A percentile compares a stretch with the other conserved stretches of the same genome.
These are phyloP conservation scores for Xylaria sp. DNA, from an alignment of 495 filamentous ascomycete genomes.

Conservation along the genomic window DNA sequence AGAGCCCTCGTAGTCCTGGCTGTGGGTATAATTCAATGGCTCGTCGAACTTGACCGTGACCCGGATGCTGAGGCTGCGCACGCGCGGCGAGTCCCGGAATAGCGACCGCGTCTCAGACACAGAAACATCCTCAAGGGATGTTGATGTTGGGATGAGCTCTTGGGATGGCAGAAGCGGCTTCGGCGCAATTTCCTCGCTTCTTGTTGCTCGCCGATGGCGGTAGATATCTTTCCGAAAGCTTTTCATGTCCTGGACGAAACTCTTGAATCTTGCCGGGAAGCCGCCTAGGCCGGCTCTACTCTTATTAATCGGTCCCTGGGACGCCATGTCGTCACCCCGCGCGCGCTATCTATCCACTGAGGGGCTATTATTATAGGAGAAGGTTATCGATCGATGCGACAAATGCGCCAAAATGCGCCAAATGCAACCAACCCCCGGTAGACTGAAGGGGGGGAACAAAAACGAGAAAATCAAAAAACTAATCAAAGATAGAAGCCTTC, in stretches of 20 bases:
- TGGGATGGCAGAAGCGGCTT: slow-evolving; percentile 21
- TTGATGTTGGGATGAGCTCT: slow-evolving; percentile 15
- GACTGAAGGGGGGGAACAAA: not conserved
- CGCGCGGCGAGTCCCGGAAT: slow-evolving; percentile 30
- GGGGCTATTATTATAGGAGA: not conserved
- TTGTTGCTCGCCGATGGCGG: slow-evolving; percentile 32
- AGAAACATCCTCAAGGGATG: slow-evolving; percentile 11
- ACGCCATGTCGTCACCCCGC: slow-evolving; percentile 12
- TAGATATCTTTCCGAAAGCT: slow-evolving; percentile 36
- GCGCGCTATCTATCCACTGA: not conserved
- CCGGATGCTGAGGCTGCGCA: slow-evolving; percentile 43
- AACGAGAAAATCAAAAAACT: too few relatives aligned
- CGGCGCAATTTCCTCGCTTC: slow-evolving; percentile 24
- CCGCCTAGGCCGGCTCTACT: slow-evolving; percentile 13
- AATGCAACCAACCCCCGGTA: slow-evolving; percentile 8
- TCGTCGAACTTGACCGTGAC: slow-evolving; percentile 54
- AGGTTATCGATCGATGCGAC: not conserved
- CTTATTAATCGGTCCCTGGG: not conserved
- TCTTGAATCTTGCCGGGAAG: slow-evolving; percentile 38
- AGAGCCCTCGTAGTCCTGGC: slow-evolving; percentile 50
- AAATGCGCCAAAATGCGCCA: slow-evolving; percentile 10
- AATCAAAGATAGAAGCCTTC: not conserved
- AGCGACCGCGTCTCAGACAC: slow-evolving; percentile 27
- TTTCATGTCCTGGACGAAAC: slow-evolving; percentile 41
- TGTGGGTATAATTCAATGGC: slow-evolving; percentile 50